Conservation (phyloP, 2,329 filamentous ascomycete species). For the Colletotrichum sp. region DNA sequence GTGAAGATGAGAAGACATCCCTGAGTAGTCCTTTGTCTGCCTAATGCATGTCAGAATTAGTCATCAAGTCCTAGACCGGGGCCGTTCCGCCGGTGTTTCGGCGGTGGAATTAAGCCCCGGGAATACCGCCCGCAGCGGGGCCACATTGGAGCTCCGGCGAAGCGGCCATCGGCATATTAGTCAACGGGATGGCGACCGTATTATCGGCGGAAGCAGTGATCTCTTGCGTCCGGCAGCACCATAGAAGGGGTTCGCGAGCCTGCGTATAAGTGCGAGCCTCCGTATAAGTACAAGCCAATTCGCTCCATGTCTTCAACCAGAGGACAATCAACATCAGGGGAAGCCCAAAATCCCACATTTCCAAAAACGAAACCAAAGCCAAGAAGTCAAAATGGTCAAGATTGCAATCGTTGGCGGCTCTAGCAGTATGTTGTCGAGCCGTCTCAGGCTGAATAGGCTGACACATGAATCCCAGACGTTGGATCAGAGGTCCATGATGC, state of each 20-base stretch:
- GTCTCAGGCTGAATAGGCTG: background rate
- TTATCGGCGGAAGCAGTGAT: background rate
- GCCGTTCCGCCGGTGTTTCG: background rate
- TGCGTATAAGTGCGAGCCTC: background rate
- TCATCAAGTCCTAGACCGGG: background rate
- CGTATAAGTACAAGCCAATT: background rate
- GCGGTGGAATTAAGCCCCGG: background rate
- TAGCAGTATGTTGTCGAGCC: background rate
- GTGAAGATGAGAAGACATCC: background rate
- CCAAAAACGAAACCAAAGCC: background rate
- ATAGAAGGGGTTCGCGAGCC: background rate
- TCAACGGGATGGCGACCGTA: background rate
- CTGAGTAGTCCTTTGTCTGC: background rate
- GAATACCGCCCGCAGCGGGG: background rate
- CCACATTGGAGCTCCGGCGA: background rate
- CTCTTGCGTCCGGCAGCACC: background rate
- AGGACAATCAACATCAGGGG: background rate
- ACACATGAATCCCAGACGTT: slow-evolving; percentile 45
- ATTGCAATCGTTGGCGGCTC: slow-evolving; percentile 29
- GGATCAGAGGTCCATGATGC: slow-evolving; percentile 57
- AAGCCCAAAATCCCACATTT: background rate
- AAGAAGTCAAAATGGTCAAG: slow-evolving; percentile 22
- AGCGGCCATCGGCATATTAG: background rate
- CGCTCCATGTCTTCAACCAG: background rate
- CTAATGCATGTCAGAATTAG: slow-evolving; percentile 10